Evolutionary conservation across 768 basidiomycete genomes (phyloP).

Genomic region (Paxillus involutus): DNA sequence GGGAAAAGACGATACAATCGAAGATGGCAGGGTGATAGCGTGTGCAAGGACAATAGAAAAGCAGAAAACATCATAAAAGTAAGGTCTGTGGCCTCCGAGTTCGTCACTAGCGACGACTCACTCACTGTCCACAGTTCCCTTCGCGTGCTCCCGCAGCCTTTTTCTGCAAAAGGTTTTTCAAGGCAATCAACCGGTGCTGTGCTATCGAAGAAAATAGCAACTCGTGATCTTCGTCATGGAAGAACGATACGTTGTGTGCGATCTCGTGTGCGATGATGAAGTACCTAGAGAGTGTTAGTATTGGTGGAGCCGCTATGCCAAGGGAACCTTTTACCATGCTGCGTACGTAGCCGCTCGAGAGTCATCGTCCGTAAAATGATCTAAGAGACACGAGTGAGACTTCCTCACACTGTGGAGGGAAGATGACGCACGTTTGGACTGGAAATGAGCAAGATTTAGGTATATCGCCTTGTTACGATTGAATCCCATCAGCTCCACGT

Average conservation of each 20-base stretch:
- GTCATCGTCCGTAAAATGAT: background rate
- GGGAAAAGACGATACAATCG: too few relatives aligned
- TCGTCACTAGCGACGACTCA: too few relatives aligned
- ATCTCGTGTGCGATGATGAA: conserved; percentile 30
- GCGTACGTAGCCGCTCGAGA: background rate
- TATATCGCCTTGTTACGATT: conserved; percentile 14
- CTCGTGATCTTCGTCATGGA: conserved; percentile 29
- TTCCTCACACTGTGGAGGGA: background rate
- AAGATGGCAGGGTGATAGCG: too few relatives aligned
- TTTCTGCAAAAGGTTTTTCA: too few relatives aligned
- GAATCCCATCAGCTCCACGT: conserved; percentile 16
- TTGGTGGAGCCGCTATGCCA: too few relatives aligned
- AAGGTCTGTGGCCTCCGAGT: too few relatives aligned
- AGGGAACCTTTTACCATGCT: background rate
- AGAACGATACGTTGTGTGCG: conserved; percentile 21
- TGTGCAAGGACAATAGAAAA: too few relatives aligned
- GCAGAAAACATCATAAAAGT: too few relatives aligned
- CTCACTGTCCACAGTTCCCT: too few relatives aligned
- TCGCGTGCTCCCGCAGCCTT: too few relatives aligned
- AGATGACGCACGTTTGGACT: conserved; percentile 6
- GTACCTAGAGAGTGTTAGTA: conserved; percentile 13
- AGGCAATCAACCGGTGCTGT: too few relatives aligned
- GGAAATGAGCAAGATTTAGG: conserved; percentile 13
- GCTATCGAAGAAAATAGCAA: conserved; percentile 15
- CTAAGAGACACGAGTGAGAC: background rate